Base-by-base conservation (phyloP, 306 rosid genomes). In the Spatholobus suberectus region DNA sequence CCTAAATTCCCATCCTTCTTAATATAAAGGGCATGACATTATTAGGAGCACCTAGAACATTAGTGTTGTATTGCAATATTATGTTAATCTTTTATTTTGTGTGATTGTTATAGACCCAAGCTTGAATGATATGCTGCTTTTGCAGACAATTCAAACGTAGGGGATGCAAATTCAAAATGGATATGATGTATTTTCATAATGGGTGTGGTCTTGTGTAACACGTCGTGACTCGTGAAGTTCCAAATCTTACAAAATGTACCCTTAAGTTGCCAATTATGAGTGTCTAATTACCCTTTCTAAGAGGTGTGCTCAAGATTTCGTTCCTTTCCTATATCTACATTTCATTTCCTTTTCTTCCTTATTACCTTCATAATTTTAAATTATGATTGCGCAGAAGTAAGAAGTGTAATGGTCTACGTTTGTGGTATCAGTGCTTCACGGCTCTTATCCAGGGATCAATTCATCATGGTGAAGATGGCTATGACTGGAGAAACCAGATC, bases 21-120 rank as follows among this genome's bases (percentile, higher is more conserved):
- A 32, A 14, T 34, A 11, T 35, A 37, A 17, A 68, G 62, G 27
- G 29, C 37, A 27, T 63, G 75, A 1, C 10, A 75, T 14, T 51
- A 34, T 40, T 75, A 21, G 70, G 61, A 82, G n/a, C 65, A 12
- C 14, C 27, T 70, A 35, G 46, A 77, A 70, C 21, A 20, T n/a
- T 35, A 17, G 40, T 49, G 66, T 34, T 9, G n/a, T 51, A n/a
- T 8, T 70, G 1, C 32, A 47, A 77, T 70, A 15, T 14, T n/a
- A 12, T 70, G 51, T 75, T 49, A 70, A 40, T 18, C 15, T 75
- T 62, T 12, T 26, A 40, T 51, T 40, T 67, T 54, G 10, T 37
- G 49, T 68, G 24, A 27, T 14, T 66, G 77, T 32, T 38, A 20
- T 54, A 52, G 27, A 52, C 49, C 17, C 63, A 65, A 18, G 3